Base-by-base conservation (phyloP, 768 basidiomycete species). In the Sutorius australiensis region DNA sequence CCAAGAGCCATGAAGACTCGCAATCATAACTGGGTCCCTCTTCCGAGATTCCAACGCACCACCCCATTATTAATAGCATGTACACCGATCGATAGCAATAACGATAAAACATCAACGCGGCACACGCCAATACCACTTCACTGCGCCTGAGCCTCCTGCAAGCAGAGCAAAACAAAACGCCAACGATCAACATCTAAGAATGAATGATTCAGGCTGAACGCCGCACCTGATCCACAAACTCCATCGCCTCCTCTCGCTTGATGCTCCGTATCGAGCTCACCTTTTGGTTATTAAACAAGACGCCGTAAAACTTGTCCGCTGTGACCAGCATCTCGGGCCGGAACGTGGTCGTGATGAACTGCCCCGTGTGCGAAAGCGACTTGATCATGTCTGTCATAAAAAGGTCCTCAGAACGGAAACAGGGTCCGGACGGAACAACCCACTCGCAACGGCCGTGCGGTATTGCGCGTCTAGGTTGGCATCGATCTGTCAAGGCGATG, bases 281-380 rank as follows among this genome's bases (percentile, higher is more conserved):
- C 68, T 98, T 98, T 66, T 95, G 91, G 61, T 89, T 92, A 70
- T 95, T 92, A 75, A 97, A 98, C 54, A 95, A 73, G 10, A 98
- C 97, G 13, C 97, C 97, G 57, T 98, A 98, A 68, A 95, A 98
- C 66, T 95, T 93, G 70, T 98, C 95, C 0, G 95, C 93, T 0
- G 89, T 88, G 3, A 91, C 89, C 53, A 98, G 77, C 89, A 99
- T 94, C 73, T 99, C 97, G 0, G 95, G 90, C 53, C 95, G 81
- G 82, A 99, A 99, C 3, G 97, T 99, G 2, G 97, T 99, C 31
- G 92, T 95, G 67, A 99, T 95, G 72, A 98, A 98, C 69, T 99
- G 97, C 0, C 89, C 95, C 0, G 84, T 86, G 6, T 82, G 77
- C 0, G 95, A 80, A 16, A 98, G 79, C 12, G 89, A 89, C 67